A percentile compares a stretch with the other conserved stretches of the same genome.
These are phyloP conservation scores for Dryadomyces quercivorus DNA, from an alignment of 2,329 filamentous ascomycete genomes.

Conservation along the genomic window DNA sequence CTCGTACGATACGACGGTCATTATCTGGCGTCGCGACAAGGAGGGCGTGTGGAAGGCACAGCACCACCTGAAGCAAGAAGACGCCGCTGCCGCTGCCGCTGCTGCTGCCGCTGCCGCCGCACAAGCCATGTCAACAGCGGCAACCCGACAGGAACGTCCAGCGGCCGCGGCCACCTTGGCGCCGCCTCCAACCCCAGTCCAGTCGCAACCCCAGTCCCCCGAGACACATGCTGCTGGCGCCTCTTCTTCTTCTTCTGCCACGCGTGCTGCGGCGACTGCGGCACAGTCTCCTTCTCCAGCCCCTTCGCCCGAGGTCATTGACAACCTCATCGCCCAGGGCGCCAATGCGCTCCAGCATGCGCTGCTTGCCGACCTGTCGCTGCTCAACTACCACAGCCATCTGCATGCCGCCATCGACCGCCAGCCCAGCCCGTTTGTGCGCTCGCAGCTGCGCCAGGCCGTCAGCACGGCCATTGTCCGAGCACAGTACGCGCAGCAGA, in stretches of 20 bases:
- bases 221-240: background rate
- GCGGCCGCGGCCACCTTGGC: background rate
- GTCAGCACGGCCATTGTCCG: constrained; percentile 33
- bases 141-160: background rate
- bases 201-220: background rate
- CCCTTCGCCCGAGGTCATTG: constrained; percentile 23
- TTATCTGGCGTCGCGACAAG: constrained; percentile 82
- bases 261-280: background rate
- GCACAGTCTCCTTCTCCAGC: background rate
- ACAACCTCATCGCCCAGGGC: constrained; percentile 39
- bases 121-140: too few relatives aligned
- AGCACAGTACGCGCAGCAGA: constrained; percentile 31
- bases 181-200: background rate
- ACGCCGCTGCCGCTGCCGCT: constrained; percentile 43
- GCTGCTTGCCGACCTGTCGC: constrained; percentile 16
- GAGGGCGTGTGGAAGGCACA: constrained; percentile 75
- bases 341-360: constrained; percentile 31
- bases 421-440: constrained; percentile 32
- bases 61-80: constrained; percentile 64
- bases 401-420: constrained; percentile 39
- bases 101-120: background rate
- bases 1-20: constrained; percentile 90
- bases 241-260: background rate
- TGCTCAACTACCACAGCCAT: constrained; percentile 30
- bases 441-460: constrained; percentile 36